These are phyloP conservation scores for Penicillium palitans DNA, from an alignment of 2,329 filamentous ascomycete species.

Conservation along the genomic window DNA sequence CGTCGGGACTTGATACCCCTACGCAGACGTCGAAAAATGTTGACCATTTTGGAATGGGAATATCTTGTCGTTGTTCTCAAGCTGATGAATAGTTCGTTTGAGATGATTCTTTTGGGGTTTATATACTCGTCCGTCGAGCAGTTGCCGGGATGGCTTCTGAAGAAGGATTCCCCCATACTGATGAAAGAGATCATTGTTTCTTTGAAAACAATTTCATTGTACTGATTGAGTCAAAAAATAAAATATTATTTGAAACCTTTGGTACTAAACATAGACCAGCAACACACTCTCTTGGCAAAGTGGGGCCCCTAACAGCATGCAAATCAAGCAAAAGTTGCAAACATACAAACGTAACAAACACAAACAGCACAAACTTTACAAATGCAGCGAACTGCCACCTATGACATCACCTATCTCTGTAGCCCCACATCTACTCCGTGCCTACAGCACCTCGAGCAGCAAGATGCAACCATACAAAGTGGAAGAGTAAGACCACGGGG, in stretches of 20 bases:
- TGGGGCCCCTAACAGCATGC: neutral
- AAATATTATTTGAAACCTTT: neutral
- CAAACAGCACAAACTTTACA: conserved; percentile 21
- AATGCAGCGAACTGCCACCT: conserved; percentile 20
- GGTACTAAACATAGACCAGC: neutral
- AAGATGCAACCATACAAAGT: conserved; percentile 19
- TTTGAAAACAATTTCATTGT: neutral
- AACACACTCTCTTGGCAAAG: too few species aligned
- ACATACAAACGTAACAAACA: conserved; percentile 14
- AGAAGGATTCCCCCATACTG: neutral
- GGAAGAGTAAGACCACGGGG: neutral
- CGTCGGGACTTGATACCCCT: neutral
- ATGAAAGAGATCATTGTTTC: neutral
- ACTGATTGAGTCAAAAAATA: neutral
- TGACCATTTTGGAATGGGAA: neutral
- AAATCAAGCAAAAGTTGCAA: conserved; percentile 2
- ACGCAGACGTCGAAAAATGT: neutral
- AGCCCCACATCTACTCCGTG: neutral
- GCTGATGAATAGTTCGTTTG: neutral
- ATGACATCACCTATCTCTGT: conserved; percentile 19
- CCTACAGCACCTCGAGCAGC: conserved; percentile 2
- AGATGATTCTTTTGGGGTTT: neutral
- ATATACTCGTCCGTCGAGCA: neutral
- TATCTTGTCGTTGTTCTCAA: neutral
- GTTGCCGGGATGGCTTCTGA: neutral